Evolutionary conservation across 306 rosid genomes (phyloP).

Genomic region (Trifolium pratense): DNA sequence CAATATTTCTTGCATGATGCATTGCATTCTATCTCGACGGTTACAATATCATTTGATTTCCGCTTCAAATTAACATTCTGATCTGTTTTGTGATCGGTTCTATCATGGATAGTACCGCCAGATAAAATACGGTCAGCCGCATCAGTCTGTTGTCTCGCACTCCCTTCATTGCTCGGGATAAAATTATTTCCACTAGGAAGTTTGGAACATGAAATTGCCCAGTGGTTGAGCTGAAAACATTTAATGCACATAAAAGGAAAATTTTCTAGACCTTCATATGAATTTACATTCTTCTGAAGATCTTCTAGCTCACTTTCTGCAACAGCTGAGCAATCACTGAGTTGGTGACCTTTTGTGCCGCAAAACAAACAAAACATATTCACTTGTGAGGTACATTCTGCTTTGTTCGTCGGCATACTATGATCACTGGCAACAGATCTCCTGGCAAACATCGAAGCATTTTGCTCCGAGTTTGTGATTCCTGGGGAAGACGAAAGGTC

Average conservation of each 20-base stretch:
- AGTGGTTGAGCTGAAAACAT: conserved; percentile 64
- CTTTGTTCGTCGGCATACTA: conserved; percentile 46
- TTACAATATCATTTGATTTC: conserved; percentile 42
- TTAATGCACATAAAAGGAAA: conserved; percentile 56
- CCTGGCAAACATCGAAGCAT: conserved; percentile 66
- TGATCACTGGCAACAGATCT: conserved; percentile 68
- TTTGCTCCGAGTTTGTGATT: conserved; percentile 56
- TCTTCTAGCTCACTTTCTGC: conserved; percentile 56
- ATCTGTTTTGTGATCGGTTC: conserved; percentile 37
- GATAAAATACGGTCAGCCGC: conserved; percentile 40
- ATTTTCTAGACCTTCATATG: conserved; percentile 48
- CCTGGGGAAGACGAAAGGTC: conserved; percentile 41
- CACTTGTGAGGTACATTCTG: conserved; percentile 43
- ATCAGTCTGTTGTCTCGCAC: conserved; percentile 39
- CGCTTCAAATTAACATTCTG: conserved; percentile 44
- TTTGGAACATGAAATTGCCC: conserved; percentile 72
- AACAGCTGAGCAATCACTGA: conserved; percentile 57
- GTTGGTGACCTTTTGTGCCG: conserved; percentile 70
- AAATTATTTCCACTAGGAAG: too few species aligned
- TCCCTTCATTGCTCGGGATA: conserved; percentile 30
- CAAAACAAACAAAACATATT: conserved; percentile 66
- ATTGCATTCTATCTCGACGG: conserved; percentile 39
- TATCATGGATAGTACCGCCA: conserved; percentile 34
- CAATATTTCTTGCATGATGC: conserved; percentile 44
- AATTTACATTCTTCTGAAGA: conserved; percentile 53